Evolutionary conservation across 2,329 filamentous ascomycete genomes (phyloP).

Genomic region (Huntiella abstrusa): DNA sequence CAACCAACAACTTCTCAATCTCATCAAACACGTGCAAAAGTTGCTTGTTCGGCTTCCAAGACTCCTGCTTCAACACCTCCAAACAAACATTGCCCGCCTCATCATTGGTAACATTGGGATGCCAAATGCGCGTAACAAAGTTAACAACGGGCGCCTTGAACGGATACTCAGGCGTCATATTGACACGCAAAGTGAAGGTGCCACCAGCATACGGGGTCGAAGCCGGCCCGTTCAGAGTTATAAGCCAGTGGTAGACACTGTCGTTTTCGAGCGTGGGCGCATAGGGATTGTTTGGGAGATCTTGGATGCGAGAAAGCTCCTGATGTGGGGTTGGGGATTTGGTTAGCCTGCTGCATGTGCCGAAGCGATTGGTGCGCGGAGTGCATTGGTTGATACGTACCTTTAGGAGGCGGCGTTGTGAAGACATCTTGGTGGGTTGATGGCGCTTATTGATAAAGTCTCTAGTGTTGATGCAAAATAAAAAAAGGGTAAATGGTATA

Average conservation of each 20-base stretch:
- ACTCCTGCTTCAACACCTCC: conserved; percentile 78
- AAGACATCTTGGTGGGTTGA: not conserved
- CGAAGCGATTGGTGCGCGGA: not conserved
- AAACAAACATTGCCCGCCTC: conserved; percentile 87
- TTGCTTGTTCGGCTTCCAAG: conserved; percentile 81
- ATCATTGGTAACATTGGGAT: conserved; percentile 99
- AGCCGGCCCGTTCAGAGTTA: conserved; percentile 27
- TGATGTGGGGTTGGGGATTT: conserved; percentile 17
- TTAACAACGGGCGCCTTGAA: conserved; percentile 99
- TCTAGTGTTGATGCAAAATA: not conserved
- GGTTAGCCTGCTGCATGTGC: not conserved
- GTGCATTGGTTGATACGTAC: conserved; percentile 13
- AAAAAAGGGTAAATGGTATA: not conserved
- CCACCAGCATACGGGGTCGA: conserved; percentile 40
- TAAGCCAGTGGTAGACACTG: conserved; percentile 33
- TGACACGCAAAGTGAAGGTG: conserved; percentile 66
- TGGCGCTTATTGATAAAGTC: not conserved
- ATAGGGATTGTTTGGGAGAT: conserved; percentile 29
- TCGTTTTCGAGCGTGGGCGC: conserved; percentile 17
- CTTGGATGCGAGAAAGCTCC: conserved; percentile 33
- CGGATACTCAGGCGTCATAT: conserved; percentile 99
- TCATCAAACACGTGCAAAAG: conserved; percentile 60
- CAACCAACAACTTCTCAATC: conserved; percentile 51
- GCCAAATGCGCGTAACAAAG: conserved; percentile 99
- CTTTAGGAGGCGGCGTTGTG: conserved; percentile 23